A percentile compares a stretch with the other conserved stretches of the same genome.
Evolutionary conservation across 2,329 filamentous ascomycete species (phyloP).

Genomic region (Coniochaeta hoffmannii): DNA sequence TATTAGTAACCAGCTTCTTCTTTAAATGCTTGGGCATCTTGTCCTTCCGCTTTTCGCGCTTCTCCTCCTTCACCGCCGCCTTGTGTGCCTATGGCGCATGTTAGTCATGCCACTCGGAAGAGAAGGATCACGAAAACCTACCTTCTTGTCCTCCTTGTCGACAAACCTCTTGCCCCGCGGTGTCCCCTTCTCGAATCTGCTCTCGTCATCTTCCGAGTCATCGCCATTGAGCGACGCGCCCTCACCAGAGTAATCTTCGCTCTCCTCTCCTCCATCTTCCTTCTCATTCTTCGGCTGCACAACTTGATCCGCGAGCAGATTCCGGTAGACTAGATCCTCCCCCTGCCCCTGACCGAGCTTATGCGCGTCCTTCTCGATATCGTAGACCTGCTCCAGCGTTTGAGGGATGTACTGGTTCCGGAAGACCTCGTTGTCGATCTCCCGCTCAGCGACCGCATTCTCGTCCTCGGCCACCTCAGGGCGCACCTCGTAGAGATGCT

Average conservation of each 20-base stretch:
- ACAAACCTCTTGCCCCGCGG: slow-evolving; percentile 81
- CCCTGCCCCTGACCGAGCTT: slow-evolving; percentile 67
- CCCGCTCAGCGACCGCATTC: slow-evolving; percentile 43
- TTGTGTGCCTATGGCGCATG: slow-evolving; percentile 55
- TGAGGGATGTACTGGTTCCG: slow-evolving; percentile 95
- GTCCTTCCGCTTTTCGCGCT: slow-evolving; percentile 83
- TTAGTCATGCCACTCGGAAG: neutral
- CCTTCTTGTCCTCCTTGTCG: slow-evolving; percentile 85
- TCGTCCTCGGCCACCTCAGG: slow-evolving; percentile 29
- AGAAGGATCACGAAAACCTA: slow-evolving; percentile 17
- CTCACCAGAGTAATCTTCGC: slow-evolving; percentile 28
- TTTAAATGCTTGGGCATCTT: slow-evolving; percentile 97
- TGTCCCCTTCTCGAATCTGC: slow-evolving; percentile 53
- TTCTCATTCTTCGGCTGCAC: slow-evolving; percentile 31
- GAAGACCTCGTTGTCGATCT: slow-evolving; percentile 87
- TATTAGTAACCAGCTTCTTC: slow-evolving; percentile 69
- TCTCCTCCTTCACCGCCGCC: slow-evolving; percentile 86
- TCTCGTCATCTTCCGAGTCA: slow-evolving; percentile 40
- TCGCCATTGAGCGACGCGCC: slow-evolving; percentile 35
- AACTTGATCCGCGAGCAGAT: slow-evolving; percentile 68
- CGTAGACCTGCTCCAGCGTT: slow-evolving; percentile 91
- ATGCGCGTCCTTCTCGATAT: slow-evolving; percentile 84
- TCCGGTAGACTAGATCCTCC: slow-evolving; percentile 74
- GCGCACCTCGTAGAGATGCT: slow-evolving; percentile 57
- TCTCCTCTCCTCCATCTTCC: slow-evolving; percentile 24